Conservation (phyloP, 306 rosid species). For the Pueraria montana region DNA sequence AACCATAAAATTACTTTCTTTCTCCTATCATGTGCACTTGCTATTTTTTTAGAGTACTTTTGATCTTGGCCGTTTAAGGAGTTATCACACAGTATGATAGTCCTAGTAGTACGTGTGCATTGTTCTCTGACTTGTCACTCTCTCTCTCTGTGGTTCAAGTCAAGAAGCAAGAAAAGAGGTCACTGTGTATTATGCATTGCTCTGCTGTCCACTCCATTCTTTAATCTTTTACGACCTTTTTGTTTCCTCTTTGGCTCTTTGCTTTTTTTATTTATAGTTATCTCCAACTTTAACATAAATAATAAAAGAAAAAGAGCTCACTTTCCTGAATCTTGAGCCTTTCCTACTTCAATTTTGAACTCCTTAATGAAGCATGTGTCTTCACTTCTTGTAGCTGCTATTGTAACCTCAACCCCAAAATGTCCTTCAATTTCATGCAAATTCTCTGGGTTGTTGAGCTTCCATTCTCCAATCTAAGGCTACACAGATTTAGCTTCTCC, state of each 20-base stretch:
- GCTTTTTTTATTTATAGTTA: conserved; percentile 22
- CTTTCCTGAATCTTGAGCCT: conserved; percentile 48
- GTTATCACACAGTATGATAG: background rate
- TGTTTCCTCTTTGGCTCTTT: conserved; percentile 34
- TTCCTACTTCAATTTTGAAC: conserved; percentile 32
- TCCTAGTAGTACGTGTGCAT: conserved; percentile 13
- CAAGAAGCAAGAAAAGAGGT: conserved; percentile 9
- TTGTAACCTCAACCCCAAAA: conserved; percentile 39
- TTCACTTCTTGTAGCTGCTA: conserved; percentile 38
- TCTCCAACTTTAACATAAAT: conserved; percentile 37
- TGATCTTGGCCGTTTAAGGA: conserved; percentile 24
- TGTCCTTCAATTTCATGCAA: conserved; percentile 48
- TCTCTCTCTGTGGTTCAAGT: conserved; percentile 28
- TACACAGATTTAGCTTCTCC: conserved; percentile 33
- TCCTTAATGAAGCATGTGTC: conserved; percentile 30
- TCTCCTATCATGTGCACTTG: background rate
- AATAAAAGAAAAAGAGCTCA: conserved; percentile 1
- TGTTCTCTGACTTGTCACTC: conserved; percentile 29
- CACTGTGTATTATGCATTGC: conserved; percentile 46
- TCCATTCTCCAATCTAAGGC: background rate
- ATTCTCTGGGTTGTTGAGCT: conserved; percentile 35
- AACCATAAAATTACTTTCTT: conserved; percentile 6
- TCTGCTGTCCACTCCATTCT: conserved; percentile 49
- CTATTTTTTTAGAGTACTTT: background rate
- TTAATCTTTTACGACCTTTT: conserved; percentile 43